These are phyloP conservation scores for Pseudocercospora fijiensis DNA, from an alignment of 2,329 filamentous ascomycete species.

Conservation along the genomic window DNA sequence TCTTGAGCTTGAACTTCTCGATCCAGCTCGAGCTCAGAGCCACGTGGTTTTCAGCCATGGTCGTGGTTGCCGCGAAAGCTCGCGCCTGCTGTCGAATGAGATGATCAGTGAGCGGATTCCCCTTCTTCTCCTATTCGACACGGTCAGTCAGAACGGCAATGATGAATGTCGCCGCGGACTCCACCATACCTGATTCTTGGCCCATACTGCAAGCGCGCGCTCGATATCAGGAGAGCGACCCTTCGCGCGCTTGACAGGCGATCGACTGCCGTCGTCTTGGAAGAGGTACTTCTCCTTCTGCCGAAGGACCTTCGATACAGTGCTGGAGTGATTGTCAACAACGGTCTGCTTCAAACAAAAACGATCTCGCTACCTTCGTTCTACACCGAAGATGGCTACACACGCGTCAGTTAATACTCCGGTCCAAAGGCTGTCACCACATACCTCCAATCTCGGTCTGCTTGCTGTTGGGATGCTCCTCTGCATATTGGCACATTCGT, in stretches of 20 bases:
- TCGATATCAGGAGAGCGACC: slow-evolving; percentile 89
- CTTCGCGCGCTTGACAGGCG: slow-evolving; percentile 78
- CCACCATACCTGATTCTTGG: slow-evolving; percentile 58
- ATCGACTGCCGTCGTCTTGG: slow-evolving; percentile 73
- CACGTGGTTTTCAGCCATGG: slow-evolving; percentile 67
- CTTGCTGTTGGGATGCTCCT: slow-evolving; percentile 84
- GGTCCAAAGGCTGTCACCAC: slow-evolving; percentile 30
- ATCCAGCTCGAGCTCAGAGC: slow-evolving; percentile 79
- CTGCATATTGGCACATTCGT: slow-evolving; percentile 90
- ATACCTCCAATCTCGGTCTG: slow-evolving; percentile 92
- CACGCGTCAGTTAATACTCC: slow-evolving; percentile 35
- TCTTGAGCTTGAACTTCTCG: slow-evolving; percentile 93
- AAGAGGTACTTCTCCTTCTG: slow-evolving; percentile 93
- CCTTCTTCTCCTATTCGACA: slow-evolving; percentile 64
- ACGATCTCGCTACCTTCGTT: slow-evolving; percentile 73
- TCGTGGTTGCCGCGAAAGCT: slow-evolving; percentile 67
- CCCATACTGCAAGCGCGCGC: slow-evolving; percentile 83
- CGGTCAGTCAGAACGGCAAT: slow-evolving; percentile 12
- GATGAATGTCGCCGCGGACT: not conserved
- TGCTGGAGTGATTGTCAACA: slow-evolving; percentile 57
- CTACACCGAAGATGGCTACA: slow-evolving; percentile 84
- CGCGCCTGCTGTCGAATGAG: slow-evolving; percentile 80
- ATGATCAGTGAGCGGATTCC: slow-evolving; percentile 71
- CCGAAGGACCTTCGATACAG: slow-evolving; percentile 94
- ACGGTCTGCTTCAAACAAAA: not conserved